A percentile compares a stretch with the other conserved stretches of the same genome.
Evolutionary conservation across 192 early-diverging fungal genomes (phyloP).

Genomic region (Glomus cerebriforme): DNA sequence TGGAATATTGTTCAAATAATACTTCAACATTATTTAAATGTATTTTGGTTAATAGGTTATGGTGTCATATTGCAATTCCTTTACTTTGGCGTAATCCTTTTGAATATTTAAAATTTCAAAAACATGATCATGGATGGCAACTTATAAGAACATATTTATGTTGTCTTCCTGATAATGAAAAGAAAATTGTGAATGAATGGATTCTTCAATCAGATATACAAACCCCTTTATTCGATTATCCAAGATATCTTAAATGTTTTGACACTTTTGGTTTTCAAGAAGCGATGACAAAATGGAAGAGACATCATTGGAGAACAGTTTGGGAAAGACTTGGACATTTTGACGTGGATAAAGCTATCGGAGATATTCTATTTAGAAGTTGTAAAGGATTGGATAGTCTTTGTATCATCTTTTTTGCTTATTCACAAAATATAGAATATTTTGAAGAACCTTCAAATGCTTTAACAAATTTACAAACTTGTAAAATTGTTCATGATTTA

Average conservation of each 20-base stretch:
- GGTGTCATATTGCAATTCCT: not conserved
- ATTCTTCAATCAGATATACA: not conserved
- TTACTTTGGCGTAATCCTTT: not conserved
- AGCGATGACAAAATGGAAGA: not conserved
- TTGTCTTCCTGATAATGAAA: not conserved
- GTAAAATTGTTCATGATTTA: not conserved
- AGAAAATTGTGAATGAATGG: not conserved
- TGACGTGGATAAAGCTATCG: not conserved
- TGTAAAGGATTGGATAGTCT: not conserved
- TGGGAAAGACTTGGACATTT: not conserved
- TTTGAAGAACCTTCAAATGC: not conserved
- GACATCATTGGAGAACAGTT: not conserved
- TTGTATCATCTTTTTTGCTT: not conserved
- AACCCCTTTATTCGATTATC: not conserved
- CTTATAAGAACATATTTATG: not conserved
- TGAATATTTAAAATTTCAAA: not conserved
- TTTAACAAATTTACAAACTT: not conserved
- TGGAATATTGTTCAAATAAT: not conserved
- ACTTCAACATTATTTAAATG: not conserved
- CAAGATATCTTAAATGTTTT: not conserved
- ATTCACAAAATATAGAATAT: not conserved
- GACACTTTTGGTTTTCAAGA: not conserved
- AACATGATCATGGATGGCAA: not conserved
- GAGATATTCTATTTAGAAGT: not conserved
- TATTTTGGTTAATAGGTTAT: not conserved